Evolutionary conservation across 139 green algal genomes (phyloP).

Genomic region (Tetradesmus obliquus): DNA sequence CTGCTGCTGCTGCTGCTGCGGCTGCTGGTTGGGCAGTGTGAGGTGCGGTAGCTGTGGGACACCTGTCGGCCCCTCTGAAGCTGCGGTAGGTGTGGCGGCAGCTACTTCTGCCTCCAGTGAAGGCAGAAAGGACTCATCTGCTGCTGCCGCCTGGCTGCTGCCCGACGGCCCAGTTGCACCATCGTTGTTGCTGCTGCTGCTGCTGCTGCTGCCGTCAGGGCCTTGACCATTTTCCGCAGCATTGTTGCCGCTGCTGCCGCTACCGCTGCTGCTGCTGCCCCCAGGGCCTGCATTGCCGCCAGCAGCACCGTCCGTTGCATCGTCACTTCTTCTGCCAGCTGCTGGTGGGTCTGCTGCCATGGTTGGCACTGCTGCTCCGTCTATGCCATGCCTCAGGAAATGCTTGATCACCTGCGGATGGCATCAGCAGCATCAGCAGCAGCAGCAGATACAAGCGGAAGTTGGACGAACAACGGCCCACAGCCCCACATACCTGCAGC

Average conservation of each 20-base stretch:
- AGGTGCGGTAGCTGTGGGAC: background rate
- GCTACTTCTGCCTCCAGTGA: background rate
- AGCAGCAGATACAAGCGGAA: background rate
- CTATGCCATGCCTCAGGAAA: slow-evolving; percentile 33
- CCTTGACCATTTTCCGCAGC: background rate
- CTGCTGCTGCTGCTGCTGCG: slow-evolving; percentile 33
- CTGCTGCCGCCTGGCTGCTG: background rate
- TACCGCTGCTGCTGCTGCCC: no score
- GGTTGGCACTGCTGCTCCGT: background rate
- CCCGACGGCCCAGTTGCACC: background rate
- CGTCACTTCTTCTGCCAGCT: background rate
- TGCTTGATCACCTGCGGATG: slow-evolving; percentile 20
- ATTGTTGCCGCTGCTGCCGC: background rate
- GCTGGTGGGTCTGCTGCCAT: background rate
- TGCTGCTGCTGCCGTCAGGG: background rate
- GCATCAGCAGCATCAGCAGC: no score
- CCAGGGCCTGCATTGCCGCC: background rate
- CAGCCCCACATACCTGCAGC: no score
- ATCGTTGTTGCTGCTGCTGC: background rate
- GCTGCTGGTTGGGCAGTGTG: background rate
- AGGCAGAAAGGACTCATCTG: no score
- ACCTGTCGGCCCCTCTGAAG: background rate
- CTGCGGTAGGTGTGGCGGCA: background rate
- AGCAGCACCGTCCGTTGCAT: background rate
- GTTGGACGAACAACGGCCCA: background rate